Evolutionary conservation across 2,329 filamentous ascomycete genomes (phyloP), one percentile per base, ranked within the genome.

Genomic region (Lecanicillium sp.): DNA sequence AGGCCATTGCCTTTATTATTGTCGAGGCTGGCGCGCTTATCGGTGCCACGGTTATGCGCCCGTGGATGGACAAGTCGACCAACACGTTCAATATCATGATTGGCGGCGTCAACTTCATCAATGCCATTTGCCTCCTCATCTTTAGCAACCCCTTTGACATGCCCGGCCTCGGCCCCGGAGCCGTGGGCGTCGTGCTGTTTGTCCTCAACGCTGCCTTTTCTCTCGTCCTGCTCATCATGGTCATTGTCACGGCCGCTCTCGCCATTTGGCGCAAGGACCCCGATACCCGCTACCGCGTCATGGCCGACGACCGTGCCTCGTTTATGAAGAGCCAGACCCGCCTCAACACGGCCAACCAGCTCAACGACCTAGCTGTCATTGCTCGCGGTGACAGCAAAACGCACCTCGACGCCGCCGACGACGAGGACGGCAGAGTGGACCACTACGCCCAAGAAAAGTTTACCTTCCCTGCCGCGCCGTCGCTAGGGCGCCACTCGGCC

Each of bases 41-140:
- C 51, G 78, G 66, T 16, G 80, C 87, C 40, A 83, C 80, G 43
- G 81, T 94, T 38, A 67, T 95, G 49, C 81, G 86, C 43, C 90
- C 90, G 14, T 96, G 87, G 83, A 96, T 96, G 90, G 90, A 95
- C 71, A 95, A 95, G 78, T 90, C 89, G 67, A 95, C 87, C 45
- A 96, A 95, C 62, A 81, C 82, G 34, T 94, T 95, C 73, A 95
- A 95, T 66, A 95, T 96, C 54, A 77, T 87, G 44, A 95, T 95
- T 52, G 83, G 80, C 45, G 83, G 78, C 33, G 72, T 95, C 62
- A 95, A 95, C 70, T 94, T 95, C 60, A 60, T 95, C 53, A 94
- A 92, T 63, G 75, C 83, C 40, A 80, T 95, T 58, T 94, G 94
- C 68, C 68, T 95, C 25, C 70, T 96, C 40, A 77, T 95, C 51